Base-by-base conservation (phyloP, 2,329 filamentous ascomycete genomes). In the Coniochaeta prunicola region DNA sequence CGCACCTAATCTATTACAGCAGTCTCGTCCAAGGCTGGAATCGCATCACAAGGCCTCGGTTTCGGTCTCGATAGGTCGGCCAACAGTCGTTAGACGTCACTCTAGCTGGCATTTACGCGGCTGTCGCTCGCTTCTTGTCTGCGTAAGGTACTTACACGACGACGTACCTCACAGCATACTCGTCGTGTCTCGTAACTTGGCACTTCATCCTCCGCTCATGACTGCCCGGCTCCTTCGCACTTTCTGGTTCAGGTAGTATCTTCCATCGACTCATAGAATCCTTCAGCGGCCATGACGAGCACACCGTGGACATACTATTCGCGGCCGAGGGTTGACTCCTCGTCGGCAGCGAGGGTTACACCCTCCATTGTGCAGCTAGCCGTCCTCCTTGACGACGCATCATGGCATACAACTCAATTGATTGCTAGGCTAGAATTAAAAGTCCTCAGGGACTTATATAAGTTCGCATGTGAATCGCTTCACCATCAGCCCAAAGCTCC, bases 1-100 rank as follows among this genome's bases (percentile, higher is more conserved):
- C 45, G 45, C 45, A 50, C 45, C 45, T 50, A 50, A 50, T 50
- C 45, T 50, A 50, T 50, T 50, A 21, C 45, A 50, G 26, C 24
- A 6, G 13, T 30, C 24, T 15, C 24, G 4, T 50, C 26, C 45
- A 50, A 50, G 21, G 24, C 24, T 50, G 45, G 17, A 50, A 26
- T 28, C 24, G 24, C 45, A 50, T 50, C 45, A 50, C 45, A 50
- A 30, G 45, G 45, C 26, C 45, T 50, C 45, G 24, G 7, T 50
- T 9, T 8, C 17, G 45, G 45, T 28, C 45, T 30, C n/a, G 24
- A 50, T 21, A 26, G 45, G 45, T 9, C 45, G 24, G n/a, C 45
- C 21, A 50, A 50, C 24, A 50, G 7, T 28, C 24, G 45, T 21
- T 50, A 17, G 45, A 30, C 21, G 45, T 50, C 24, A 28, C 45